Conservation (phyloP, 345 rosid species). For the Eucalyptus regnans region DNA sequence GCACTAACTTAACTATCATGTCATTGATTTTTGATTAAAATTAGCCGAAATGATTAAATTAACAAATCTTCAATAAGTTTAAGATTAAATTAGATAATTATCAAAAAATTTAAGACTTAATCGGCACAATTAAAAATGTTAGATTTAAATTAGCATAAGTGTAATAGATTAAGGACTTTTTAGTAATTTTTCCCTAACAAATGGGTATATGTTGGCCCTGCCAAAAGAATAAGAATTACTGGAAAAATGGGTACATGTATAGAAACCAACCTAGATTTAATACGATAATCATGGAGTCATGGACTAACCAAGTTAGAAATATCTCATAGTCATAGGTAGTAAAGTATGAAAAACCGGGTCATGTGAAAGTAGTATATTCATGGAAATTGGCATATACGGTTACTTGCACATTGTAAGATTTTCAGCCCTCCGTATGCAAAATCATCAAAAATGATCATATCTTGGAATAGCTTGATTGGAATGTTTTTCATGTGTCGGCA, state of each 20-base stretch:
- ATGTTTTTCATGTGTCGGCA: neutral
- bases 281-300: neutral
- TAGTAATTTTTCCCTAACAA: neutral
- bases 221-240: neutral
- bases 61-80: no score
- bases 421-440: neutral
- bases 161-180: no score
- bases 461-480: neutral
- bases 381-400: neutral
- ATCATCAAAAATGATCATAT: neutral
- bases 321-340: neutral
- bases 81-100: no score
- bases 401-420: neutral
- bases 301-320: neutral
- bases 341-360: neutral
- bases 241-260: neutral
- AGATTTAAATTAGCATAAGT: no score
- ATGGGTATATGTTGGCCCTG: neutral
- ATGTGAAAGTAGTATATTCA: neutral
- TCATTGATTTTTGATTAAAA: no score
- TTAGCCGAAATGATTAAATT: no score
- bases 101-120: no score
- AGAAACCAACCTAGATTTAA: neutral
- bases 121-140: no score
- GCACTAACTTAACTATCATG: no score